Evolutionary conservation across 163 green algal genomes (phyloP).

Genomic region (Scenedesmus sp.): DNA sequence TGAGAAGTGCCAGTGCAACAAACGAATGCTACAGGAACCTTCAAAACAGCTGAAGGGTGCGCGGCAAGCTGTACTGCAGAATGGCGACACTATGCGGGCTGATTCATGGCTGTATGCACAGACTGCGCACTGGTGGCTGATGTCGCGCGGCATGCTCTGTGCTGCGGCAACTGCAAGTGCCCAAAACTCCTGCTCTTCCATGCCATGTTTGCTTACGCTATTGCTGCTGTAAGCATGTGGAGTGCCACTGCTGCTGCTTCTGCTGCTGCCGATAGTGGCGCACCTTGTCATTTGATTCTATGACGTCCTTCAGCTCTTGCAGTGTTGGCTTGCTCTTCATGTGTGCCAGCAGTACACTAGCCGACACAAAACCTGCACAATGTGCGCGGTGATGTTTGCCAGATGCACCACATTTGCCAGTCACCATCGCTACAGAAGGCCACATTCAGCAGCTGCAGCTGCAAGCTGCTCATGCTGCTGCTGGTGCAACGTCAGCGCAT

Average conservation of each 20-base stretch:
- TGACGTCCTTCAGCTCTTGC: constrained; percentile 47
- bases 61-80: too few relatives aligned
- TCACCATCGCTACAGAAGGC: too few relatives aligned
- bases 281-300: constrained; percentile 53
- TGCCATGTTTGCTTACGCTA: too few relatives aligned
- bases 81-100: too few relatives aligned
- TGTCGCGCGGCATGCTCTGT: too few relatives aligned
- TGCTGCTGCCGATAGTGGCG: background rate
- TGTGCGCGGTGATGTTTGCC: background rate
- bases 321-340: constrained; percentile 52
- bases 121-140: too few relatives aligned
- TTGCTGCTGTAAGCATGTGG: background rate
- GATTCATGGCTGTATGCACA: too few relatives aligned
- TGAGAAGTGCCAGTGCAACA: background rate
- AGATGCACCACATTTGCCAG: background rate
- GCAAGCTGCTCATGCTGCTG: constrained; percentile 40
- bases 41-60: too few relatives aligned
- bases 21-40: too few relatives aligned
- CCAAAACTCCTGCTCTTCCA: too few relatives aligned
- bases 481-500: background rate
- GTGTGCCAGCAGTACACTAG: constrained; percentile 57
- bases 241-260: background rate
- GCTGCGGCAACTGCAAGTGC: too few relatives aligned
- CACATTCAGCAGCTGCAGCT: background rate
- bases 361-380: constrained; percentile 54